Evolutionary conservation across 176 grass and related monocot species (phyloP).

Genomic region (bread wheat (Triticum aestivum)): DNA sequence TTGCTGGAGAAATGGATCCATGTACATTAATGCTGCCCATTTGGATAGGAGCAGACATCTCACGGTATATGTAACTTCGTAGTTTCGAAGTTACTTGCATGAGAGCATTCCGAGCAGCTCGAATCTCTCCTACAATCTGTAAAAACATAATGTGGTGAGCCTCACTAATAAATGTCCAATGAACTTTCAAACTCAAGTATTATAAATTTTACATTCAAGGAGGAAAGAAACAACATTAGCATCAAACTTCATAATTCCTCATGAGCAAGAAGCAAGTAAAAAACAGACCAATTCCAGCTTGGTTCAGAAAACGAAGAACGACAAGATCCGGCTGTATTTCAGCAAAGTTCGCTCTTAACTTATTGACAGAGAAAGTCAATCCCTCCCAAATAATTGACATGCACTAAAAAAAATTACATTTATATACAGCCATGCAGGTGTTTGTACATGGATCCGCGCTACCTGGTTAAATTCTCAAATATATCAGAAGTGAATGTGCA

Average conservation of each 20-base stretch:
- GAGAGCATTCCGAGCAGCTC: constrained; percentile 89
- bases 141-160: constrained; percentile 14
- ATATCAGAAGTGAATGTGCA: constrained; percentile 2
- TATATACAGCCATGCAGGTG: background rate
- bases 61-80: constrained; percentile 73
- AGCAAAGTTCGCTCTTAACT: background rate
- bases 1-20: constrained; percentile 57
- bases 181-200: constrained; percentile 2
- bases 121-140: constrained; percentile 98
- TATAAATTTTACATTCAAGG: background rate
- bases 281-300: background rate
- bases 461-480: constrained; percentile 17
- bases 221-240: background rate
- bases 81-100: constrained; percentile 79
- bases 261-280: background rate
- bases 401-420: background rate
- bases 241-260: background rate
- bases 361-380: background rate
- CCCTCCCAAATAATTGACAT: constrained; percentile 7
- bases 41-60: constrained; percentile 57
- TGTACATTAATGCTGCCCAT: constrained; percentile 44
- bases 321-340: background rate
- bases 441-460: background rate
- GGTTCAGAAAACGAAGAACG: constrained; percentile 5
- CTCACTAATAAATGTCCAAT: constrained; percentile 10